Conservation (phyloP, 495 filamentous ascomycete species). For the Neurospora sp. region DNA sequence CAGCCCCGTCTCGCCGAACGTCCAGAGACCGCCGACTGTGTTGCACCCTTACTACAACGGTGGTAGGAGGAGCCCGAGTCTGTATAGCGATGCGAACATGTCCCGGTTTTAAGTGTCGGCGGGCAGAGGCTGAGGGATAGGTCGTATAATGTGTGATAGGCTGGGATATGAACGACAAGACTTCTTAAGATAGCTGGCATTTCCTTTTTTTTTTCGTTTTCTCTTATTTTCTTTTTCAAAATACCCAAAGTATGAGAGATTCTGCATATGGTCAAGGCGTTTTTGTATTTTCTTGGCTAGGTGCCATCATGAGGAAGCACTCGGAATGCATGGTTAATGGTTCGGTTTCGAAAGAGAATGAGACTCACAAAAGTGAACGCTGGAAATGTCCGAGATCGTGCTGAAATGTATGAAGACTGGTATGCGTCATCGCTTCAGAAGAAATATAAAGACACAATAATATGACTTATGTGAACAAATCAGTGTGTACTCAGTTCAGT, state of each 20-base stretch:
- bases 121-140: not conserved
- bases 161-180: not conserved
- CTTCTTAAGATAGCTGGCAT: not conserved
- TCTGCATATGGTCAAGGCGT: not conserved
- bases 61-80: constrained; percentile 10
- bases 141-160: not conserved
- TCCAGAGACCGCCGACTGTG: constrained; percentile 41
- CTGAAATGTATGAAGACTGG: not conserved
- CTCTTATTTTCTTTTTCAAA: not conserved
- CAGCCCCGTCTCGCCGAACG: constrained; percentile 39
- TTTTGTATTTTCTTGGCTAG: not conserved
- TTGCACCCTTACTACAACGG: constrained; percentile 36
- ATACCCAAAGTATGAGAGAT: not conserved
- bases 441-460: not conserved
- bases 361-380: not conserved
- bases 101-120: constrained; percentile 14
- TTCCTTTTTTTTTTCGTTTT: not conserved
- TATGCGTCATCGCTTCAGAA: not conserved
- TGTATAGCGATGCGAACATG: constrained; percentile 41
- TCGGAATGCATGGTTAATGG: not conserved
- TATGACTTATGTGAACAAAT: not conserved
- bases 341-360: not conserved
- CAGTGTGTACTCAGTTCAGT: not conserved
- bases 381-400: not conserved
- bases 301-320: not conserved